A percentile compares a stretch with the other conserved stretches of the same genome.
Conservation (phyloP, 495 filamentous ascomycete genomes). For the Penicillium waksmanii region DNA sequence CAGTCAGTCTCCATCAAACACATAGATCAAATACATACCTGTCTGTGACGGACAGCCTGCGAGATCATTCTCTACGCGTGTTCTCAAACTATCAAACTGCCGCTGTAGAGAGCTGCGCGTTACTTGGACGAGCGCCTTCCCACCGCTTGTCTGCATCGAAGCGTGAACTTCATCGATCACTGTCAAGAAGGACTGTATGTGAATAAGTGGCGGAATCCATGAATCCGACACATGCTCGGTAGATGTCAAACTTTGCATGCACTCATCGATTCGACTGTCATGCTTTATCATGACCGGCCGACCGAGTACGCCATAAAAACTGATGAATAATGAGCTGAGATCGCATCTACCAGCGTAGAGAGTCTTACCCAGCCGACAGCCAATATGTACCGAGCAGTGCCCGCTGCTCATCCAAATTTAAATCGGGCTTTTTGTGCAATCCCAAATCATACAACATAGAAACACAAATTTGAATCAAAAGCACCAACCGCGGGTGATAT, state of each 20-base stretch:
- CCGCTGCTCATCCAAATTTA: conserved; percentile 23
- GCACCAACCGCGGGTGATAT: conserved; percentile 26
- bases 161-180: conserved; percentile 21
- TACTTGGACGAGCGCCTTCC: conserved; percentile 14
- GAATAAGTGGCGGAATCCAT: conserved; percentile 23
- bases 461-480: conserved; percentile 27
- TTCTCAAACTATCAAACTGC: conserved; percentile 23
- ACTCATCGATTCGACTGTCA: conserved; percentile 16
- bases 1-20: conserved; percentile 9
- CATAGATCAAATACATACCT: conserved; percentile 10
- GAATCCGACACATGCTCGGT: conserved; percentile 19
- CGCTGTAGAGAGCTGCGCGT: conserved; percentile 17
- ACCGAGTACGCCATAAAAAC: conserved; percentile 13
- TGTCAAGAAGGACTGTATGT: conserved; percentile 20
- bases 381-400: conserved; percentile 28
- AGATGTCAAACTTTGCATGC: conserved; percentile 7
- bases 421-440: conserved; percentile 21
- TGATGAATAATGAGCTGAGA: conserved; percentile 15
- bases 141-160: conserved; percentile 20
- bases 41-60: conserved; percentile 13
- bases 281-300: conserved; percentile 21
- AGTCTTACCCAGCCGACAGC: conserved; percentile 24
- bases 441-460: conserved; percentile 28
- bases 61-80: conserved; percentile 16
- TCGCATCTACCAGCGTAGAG: conserved; percentile 6